These are phyloP conservation scores for Gilbertella persicaria DNA, from an alignment of 371 early-diverging fungal genomes.

Conservation along the genomic window DNA sequence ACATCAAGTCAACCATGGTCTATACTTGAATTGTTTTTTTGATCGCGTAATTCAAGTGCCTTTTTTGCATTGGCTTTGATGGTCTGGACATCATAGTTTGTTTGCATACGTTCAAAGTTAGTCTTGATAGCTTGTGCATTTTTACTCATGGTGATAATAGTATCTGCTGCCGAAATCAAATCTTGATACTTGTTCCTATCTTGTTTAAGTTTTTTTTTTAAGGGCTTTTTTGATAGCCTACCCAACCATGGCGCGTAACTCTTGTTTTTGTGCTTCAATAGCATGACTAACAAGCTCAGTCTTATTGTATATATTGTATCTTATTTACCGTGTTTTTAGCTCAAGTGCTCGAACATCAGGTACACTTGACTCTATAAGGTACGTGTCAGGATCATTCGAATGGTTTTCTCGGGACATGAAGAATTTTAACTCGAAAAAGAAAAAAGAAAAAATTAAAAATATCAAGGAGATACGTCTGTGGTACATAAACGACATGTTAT, in stretches of 20 bases:
- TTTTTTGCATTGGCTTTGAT: conserved; percentile 41
- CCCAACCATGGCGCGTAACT: conserved; percentile 87
- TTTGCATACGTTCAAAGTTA: conserved; percentile 62
- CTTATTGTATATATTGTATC: not conserved
- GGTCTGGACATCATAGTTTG: conserved; percentile 56
- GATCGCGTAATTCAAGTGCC: not conserved
- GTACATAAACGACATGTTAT: no score
- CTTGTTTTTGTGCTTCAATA: conserved; percentile 79
- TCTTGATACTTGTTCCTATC: conserved; percentile 83
- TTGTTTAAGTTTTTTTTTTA: no score
- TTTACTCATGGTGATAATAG: conserved; percentile 74
- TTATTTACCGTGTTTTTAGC: conserved; percentile 26
- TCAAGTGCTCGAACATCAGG: conserved; percentile 28
- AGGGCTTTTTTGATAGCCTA: no score
- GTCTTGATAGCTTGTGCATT: conserved; percentile 56
- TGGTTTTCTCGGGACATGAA: no score
- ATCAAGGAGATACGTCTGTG: no score
- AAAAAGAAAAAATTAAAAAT: no score
- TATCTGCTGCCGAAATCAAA: conserved; percentile 82
- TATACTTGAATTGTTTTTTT: not conserved
- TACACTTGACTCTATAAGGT: conserved; percentile 19
- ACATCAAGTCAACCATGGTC: no score
- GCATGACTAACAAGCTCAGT: conserved; percentile 28
- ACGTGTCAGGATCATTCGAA: conserved; percentile 24
- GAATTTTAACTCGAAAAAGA: no score